Conservation (phyloP, 495 filamentous ascomycete species). For the Trichoderma erinaceum region DNA sequence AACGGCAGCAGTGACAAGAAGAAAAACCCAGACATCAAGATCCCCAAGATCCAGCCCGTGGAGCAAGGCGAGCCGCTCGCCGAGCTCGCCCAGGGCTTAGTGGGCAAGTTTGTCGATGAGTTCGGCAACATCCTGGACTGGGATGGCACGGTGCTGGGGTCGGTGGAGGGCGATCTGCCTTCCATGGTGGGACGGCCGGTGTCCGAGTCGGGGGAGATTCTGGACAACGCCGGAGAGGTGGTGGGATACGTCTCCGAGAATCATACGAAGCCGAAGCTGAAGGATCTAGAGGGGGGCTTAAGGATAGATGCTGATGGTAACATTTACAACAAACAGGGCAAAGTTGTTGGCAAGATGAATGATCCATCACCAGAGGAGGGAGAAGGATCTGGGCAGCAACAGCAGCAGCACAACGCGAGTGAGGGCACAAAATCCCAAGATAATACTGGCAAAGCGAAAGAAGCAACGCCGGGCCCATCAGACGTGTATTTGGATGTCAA, state of each 20-base stretch:
- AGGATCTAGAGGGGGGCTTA: conserved; percentile 35
- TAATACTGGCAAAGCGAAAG: background rate
- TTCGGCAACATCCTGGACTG: conserved; percentile 70
- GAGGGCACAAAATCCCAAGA: background rate
- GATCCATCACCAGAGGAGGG: conserved; percentile 31
- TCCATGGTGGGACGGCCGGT: conserved; percentile 40
- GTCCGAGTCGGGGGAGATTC: conserved; percentile 38
- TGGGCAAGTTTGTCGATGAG: conserved; percentile 66
- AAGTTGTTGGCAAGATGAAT: conserved; percentile 41
- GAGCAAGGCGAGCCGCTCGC: conserved; percentile 13
- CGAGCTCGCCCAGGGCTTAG: conserved; percentile 50
- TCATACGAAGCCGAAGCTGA: conserved; percentile 23
- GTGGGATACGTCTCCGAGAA: conserved; percentile 44
- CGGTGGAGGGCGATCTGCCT: conserved; percentile 41
- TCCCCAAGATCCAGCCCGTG: conserved; percentile 14
- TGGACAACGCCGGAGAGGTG: conserved; percentile 39
- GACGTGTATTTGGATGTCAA: conserved; percentile 49
- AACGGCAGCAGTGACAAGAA: background rate
- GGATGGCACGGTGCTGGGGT: conserved; percentile 38
- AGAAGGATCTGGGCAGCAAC: background rate
- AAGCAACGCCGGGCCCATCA: conserved; percentile 33
- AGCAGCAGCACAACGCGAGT: background rate
- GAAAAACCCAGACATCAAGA: background rate
- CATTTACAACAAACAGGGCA: conserved; percentile 37
- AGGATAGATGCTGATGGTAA: conserved; percentile 42